Conservation (phyloP, 352 stramenopile species). For the Ophiocytium majus region DNA sequence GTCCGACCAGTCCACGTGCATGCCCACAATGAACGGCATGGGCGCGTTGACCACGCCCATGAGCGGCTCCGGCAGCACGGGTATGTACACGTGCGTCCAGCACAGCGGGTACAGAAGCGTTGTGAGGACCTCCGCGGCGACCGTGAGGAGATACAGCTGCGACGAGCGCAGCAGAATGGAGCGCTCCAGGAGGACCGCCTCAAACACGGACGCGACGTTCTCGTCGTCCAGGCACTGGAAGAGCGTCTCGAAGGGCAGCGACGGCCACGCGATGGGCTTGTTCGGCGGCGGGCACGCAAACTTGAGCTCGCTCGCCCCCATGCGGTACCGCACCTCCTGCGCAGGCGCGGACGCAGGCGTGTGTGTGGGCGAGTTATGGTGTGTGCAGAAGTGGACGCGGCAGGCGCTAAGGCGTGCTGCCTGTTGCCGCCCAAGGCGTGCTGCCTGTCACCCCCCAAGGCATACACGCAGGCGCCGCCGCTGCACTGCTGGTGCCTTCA, state of each 20-base stretch:
- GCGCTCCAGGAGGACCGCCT: slow-evolving; percentile 57
- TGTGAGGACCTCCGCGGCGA: slow-evolving; percentile 54
- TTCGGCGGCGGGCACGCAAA: slow-evolving; percentile 60
- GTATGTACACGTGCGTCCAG: slow-evolving; percentile 64
- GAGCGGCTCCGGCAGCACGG: slow-evolving; percentile 60
- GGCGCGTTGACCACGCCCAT: slow-evolving; percentile 60
- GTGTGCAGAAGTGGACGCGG: too few relatives aligned
- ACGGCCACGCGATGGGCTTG: slow-evolving; percentile 57
- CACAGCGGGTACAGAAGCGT: slow-evolving; percentile 60
- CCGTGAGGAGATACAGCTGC: slow-evolving; percentile 59
- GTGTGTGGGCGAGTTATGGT: too few relatives aligned
- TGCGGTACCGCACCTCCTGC: slow-evolving; percentile 58
- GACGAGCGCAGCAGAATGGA: slow-evolving; percentile 58
- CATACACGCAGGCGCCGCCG: too few relatives aligned
- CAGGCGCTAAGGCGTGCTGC: too few relatives aligned
- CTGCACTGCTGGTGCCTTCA: too few relatives aligned
- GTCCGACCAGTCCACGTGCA: slow-evolving; percentile 40
- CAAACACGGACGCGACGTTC: slow-evolving; percentile 59
- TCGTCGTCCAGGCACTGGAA: slow-evolving; percentile 60
- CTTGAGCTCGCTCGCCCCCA: slow-evolving; percentile 53
- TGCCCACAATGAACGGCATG: slow-evolving; percentile 60
- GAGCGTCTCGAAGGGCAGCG: slow-evolving; percentile 58
- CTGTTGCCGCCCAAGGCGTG: too few relatives aligned
- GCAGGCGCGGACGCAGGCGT: background rate
- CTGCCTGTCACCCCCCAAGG: too few relatives aligned